Evolutionary conservation across 192 early-diverging fungal species (phyloP).

Genomic region (Mortierella alpina): DNA sequence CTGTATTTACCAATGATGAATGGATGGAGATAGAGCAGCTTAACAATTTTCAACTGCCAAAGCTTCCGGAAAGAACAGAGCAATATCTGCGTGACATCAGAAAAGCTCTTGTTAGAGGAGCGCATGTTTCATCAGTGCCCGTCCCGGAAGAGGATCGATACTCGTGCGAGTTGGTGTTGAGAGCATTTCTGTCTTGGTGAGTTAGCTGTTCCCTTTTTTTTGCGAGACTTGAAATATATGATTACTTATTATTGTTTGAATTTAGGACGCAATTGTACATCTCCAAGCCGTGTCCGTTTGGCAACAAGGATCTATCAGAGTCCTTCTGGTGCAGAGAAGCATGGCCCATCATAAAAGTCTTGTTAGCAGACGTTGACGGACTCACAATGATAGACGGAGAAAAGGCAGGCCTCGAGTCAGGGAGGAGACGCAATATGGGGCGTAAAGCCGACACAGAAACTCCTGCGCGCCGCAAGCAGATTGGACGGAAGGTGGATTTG

Average conservation of each 20-base stretch:
- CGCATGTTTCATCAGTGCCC: slow-evolving; percentile 36
- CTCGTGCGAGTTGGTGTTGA: slow-evolving; percentile 36
- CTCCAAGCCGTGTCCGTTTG: slow-evolving; percentile 40
- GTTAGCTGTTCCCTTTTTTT: slow-evolving; percentile 5
- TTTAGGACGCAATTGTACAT: slow-evolving; percentile 34
- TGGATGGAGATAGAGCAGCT: slow-evolving; percentile 35
- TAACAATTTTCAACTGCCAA: slow-evolving; percentile 28
- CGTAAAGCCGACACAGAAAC: slow-evolving; percentile 22
- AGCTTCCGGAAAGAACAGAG: slow-evolving; percentile 15
- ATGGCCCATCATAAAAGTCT: slow-evolving; percentile 37
- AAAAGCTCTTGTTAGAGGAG: slow-evolving; percentile 27
- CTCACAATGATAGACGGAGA: slow-evolving; percentile 44
- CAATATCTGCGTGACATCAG: slow-evolving; percentile 19
- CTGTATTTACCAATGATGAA: slow-evolving; percentile 29
- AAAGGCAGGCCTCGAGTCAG: slow-evolving; percentile 34
- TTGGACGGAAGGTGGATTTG: slow-evolving; percentile 32
- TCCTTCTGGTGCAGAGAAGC: slow-evolving; percentile 39
- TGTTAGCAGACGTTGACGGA: slow-evolving; percentile 43
- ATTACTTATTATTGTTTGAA: slow-evolving; percentile 3
- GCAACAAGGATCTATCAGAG: slow-evolving; percentile 43
- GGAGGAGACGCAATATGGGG: slow-evolving; percentile 21
- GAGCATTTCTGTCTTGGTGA: slow-evolving; percentile 34
- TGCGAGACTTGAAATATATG: slow-evolving; percentile 4
- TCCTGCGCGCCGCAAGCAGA: slow-evolving; percentile 21
- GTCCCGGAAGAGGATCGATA: slow-evolving; percentile 36